Percentiles rank a stretch among this genome's conserved stretches.
Conservation (phyloP, 2,329 filamentous ascomycete genomes). For the Aspergillus felis region DNA sequence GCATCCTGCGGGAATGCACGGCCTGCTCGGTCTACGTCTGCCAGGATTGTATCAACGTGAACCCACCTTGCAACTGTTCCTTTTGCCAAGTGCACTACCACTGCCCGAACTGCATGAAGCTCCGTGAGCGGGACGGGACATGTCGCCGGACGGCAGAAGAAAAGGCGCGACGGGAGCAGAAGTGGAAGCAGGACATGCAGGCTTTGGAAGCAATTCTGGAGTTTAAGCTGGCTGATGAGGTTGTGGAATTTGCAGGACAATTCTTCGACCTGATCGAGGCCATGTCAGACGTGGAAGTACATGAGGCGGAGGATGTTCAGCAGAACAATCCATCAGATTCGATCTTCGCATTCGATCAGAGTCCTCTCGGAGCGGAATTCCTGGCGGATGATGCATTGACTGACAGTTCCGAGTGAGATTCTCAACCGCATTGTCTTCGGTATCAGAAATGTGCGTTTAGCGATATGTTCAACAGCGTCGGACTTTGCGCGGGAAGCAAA, state of each 20-base stretch:
- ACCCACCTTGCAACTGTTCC: constrained; percentile 43
- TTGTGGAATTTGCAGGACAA: constrained; percentile 39
- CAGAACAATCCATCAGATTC: background rate
- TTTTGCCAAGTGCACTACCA: constrained; percentile 43
- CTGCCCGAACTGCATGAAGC: constrained; percentile 42
- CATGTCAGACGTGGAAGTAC: background rate
- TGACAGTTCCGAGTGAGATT: background rate
- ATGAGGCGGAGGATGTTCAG: constrained; percentile 11
- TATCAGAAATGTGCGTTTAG: background rate
- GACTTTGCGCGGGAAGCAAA: background rate
- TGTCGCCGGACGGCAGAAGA: constrained; percentile 40
- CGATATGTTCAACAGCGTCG: background rate
- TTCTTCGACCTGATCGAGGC: constrained; percentile 33
- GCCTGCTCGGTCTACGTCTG: constrained; percentile 46
- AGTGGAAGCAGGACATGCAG: constrained; percentile 40
- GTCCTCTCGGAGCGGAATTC: background rate
- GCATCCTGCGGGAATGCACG: constrained; percentile 42
- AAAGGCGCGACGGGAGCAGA: constrained; percentile 34
- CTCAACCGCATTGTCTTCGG: background rate
- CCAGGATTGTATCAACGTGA: constrained; percentile 38
- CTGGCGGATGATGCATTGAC: background rate
- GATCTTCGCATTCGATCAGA: background rate
- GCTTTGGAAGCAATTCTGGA: constrained; percentile 38
- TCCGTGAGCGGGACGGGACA: constrained; percentile 36
- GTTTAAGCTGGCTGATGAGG: constrained; percentile 40